Percentiles rank a stretch among this genome's conserved stretches.
These are phyloP conservation scores for Sisymbrium altissimum DNA, from an alignment of 345 rosid species.

Conservation along the genomic window DNA sequence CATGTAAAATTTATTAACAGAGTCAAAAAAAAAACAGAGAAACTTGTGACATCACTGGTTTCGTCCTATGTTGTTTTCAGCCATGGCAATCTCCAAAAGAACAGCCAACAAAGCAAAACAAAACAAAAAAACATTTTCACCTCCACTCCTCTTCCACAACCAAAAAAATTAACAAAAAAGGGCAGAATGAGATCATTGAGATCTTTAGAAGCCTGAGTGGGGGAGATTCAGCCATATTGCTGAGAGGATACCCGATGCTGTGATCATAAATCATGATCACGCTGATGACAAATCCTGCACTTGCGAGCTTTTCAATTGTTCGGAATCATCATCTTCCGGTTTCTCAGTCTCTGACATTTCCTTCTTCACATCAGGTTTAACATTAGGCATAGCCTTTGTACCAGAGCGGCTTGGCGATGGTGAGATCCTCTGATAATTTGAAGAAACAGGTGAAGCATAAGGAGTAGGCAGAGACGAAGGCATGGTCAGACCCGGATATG, in stretches of 20 bases:
- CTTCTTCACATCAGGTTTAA: constrained; percentile 24
- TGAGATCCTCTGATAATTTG: constrained; percentile 20
- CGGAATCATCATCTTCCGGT: background rate
- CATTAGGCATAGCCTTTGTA: constrained; percentile 10
- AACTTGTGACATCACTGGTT: constrained; percentile 6
- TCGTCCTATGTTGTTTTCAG: constrained; percentile 21
- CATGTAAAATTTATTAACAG: constrained; percentile 20
- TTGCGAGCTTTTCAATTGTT: constrained; percentile 8
- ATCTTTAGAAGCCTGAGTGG: constrained; percentile 17
- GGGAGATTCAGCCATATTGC: background rate
- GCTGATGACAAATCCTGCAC: constrained; percentile 6
- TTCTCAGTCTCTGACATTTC: constrained; percentile 5
- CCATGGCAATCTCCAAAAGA: constrained; percentile 9
- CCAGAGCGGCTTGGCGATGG: constrained; percentile 13
- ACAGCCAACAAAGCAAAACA: background rate
- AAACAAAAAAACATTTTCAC: constrained; percentile 5
- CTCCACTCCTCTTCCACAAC: constrained; percentile 17
- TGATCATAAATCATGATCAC: constrained; percentile 27
- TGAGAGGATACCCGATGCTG: background rate
- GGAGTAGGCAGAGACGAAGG: constrained; percentile 9
- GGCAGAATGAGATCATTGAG: constrained; percentile 21
- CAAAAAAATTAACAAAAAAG: constrained; percentile 19
- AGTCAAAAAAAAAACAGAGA: constrained; percentile 12
- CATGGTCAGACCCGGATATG: constrained; percentile 39
- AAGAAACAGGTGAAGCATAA: constrained; percentile 8